Conservation (phyloP, 306 rosid genomes). For the Lithocarpus polystachyus region DNA sequence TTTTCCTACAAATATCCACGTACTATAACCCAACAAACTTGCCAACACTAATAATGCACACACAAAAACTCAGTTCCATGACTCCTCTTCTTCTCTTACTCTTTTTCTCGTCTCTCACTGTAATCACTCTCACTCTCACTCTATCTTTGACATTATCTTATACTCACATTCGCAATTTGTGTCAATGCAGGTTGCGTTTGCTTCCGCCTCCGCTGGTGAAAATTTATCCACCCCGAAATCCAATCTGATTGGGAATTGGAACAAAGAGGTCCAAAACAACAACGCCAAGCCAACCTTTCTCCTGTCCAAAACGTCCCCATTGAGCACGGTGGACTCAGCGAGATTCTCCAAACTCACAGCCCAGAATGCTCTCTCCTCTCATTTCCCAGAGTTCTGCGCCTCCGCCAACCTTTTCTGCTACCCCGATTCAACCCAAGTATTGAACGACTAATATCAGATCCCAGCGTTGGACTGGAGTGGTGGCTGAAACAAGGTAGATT, state of each 20-base stretch:
- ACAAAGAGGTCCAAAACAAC: no score
- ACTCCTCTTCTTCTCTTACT: no score
- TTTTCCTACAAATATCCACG: slow-evolving; percentile 43
- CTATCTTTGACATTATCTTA: not conserved
- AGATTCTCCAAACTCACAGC: slow-evolving; percentile 62
- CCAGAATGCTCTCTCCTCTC: slow-evolving; percentile 44
- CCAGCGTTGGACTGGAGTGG: no score
- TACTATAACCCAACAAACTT: no score
- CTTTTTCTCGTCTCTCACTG: no score
- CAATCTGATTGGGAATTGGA: no score
- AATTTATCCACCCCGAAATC: no score
- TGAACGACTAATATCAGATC: slow-evolving; percentile 45
- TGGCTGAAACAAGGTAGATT: no score
- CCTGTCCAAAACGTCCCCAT: no score
- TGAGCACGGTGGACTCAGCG: slow-evolving; percentile 18
- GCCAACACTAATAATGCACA: no score
- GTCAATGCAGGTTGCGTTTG: slow-evolving; percentile 25
- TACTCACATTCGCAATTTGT: slow-evolving; percentile 22
- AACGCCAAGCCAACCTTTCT: no score
- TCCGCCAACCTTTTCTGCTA: slow-evolving; percentile 78
- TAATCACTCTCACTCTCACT: slow-evolving; percentile 26
- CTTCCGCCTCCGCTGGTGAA: not conserved
- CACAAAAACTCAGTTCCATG: no score
- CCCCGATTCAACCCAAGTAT: slow-evolving; percentile 49
- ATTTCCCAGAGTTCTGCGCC: slow-evolving; percentile 72